Conservation (phyloP, 495 filamentous ascomycete species). For the Penicillium antarcticum region DNA sequence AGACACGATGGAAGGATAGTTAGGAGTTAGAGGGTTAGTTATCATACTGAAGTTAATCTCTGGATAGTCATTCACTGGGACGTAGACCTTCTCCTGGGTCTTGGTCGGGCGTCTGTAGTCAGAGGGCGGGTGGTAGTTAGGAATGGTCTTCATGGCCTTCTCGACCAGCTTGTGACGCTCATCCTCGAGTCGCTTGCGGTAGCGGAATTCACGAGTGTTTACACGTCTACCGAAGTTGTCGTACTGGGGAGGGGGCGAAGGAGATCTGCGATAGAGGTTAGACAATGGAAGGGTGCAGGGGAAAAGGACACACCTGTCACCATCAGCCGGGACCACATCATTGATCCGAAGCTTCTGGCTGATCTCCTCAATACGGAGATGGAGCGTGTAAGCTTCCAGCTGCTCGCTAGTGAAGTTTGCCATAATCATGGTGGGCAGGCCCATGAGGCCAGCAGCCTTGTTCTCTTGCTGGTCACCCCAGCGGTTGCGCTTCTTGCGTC, state of each 20-base stretch:
- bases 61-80: constrained; percentile 99
- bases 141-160: constrained; percentile 96
- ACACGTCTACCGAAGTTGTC: constrained; percentile 98
- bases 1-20: constrained; percentile 50
- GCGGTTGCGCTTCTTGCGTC: constrained; percentile 95
- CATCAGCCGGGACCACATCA: constrained; percentile 93
- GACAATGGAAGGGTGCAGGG: background rate
- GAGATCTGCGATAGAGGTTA: constrained; percentile 60
- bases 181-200: constrained; percentile 95
- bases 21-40: constrained; percentile 96
- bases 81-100: constrained; percentile 99
- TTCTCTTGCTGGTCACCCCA: constrained; percentile 97
- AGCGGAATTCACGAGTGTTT: constrained; percentile 96
- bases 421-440: constrained; percentile 91
- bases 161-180: constrained; percentile 97
- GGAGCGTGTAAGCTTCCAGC: constrained; percentile 91
- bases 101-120: constrained; percentile 98
- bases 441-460: constrained; percentile 97
- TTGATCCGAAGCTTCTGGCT: constrained; percentile 98
- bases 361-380: constrained; percentile 96
- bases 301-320: constrained; percentile 69
- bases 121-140: constrained; percentile 95
- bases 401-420: constrained; percentile 97
- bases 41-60: constrained; percentile 99
- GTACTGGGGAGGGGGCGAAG: constrained; percentile 93